These are phyloP conservation scores for Trichomonas vaginalis DNA, from an alignment of 208 protist genomes.

Conservation along the genomic window DNA sequence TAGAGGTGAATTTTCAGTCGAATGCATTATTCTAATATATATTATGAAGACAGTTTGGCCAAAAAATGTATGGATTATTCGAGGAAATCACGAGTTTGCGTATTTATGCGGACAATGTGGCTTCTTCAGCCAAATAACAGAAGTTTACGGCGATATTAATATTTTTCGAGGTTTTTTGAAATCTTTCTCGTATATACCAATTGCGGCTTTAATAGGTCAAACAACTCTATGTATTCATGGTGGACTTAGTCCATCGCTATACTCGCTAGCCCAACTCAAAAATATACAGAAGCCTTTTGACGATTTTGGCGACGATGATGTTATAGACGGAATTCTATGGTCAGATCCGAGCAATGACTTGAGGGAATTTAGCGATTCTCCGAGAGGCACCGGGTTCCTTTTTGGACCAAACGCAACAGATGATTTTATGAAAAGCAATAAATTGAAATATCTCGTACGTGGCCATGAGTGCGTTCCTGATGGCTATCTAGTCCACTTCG, in stretches of 20 bases:
- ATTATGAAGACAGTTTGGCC: neutral
- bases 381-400: neutral
- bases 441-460: neutral
- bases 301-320: neutral
- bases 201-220: neutral
- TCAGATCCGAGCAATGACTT: neutral
- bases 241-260: neutral
- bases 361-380: neutral
- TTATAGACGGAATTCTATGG: neutral
- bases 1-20: neutral
- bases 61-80: neutral
- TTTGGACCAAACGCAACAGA: neutral
- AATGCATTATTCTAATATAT: neutral
- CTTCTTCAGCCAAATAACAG: neutral
- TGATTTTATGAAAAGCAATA: neutral
- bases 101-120: neutral
- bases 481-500: neutral
- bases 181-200: neutral
- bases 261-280: neutral
- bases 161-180: neutral
- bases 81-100: neutral
- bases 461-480: neutral
- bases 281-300: neutral
- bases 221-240: neutral
- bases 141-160: neutral